Evolutionary conservation across 1,284 basidiomycete genomes (phyloP).

Genomic region (Ceraceosorus guamensis): DNA sequence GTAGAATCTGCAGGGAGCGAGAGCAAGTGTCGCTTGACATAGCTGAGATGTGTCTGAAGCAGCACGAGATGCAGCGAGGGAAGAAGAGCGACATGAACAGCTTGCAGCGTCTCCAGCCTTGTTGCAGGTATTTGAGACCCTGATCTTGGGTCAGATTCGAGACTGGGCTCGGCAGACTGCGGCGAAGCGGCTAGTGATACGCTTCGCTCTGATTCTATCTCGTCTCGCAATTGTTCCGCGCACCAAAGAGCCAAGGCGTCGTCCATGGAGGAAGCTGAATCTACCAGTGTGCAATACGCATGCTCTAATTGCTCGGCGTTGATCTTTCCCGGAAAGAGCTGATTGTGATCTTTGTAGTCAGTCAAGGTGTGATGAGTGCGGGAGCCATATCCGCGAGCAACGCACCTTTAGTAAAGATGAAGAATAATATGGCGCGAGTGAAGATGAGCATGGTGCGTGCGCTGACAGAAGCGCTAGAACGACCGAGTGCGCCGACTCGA

Average conservation of each 20-base stretch:
- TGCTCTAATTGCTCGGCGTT: neutral
- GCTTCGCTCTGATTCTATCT: neutral
- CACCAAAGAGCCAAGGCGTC: neutral
- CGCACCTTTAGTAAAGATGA: neutral
- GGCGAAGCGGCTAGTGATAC: no score
- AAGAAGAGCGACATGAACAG: neutral
- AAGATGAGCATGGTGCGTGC: neutral
- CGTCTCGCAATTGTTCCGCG: neutral
- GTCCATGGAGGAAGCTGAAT: neutral
- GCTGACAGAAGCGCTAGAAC: neutral
- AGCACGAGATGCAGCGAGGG: neutral
- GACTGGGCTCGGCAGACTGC: no score
- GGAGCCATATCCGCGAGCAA: neutral
- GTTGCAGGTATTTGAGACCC: neutral
- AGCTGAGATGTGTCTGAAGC: neutral
- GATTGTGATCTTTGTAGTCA: no score
- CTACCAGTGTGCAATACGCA: neutral
- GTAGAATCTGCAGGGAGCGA: neutral
- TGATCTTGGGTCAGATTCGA: no score
- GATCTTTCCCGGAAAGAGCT: neutral
- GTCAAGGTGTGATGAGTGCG: no score
- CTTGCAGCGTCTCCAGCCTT: neutral
- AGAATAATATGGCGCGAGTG: neutral
- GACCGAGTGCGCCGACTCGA: neutral
- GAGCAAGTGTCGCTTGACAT: neutral